Evolutionary conservation across 2,329 filamentous ascomycete species (phyloP).

Genomic region (Epichloe typhina): DNA sequence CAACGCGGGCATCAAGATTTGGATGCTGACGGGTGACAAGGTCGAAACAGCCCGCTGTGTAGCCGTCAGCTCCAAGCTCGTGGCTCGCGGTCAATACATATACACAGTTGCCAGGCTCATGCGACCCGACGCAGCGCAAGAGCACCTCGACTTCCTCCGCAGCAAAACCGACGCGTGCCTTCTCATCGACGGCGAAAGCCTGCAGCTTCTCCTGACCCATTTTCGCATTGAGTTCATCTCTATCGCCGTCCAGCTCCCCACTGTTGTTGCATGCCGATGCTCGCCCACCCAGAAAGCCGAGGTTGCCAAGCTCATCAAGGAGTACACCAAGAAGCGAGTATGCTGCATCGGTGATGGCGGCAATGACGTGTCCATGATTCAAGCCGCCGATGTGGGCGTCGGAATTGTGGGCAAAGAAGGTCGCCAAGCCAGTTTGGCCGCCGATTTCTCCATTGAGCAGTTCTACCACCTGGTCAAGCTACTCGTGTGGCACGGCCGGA

Average conservation of each 20-base stretch:
- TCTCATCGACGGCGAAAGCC: conserved; percentile 86
- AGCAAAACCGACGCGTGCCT: conserved; percentile 80
- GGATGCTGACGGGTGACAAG: conserved; percentile 99
- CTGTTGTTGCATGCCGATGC: conserved; percentile 91
- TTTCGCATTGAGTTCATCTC: conserved; percentile 79
- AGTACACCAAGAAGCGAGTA: conserved; percentile 85
- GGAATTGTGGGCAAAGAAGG: conserved; percentile 98
- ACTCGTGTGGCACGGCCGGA: conserved; percentile 96
- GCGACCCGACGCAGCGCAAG: conserved; percentile 71
- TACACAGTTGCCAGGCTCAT: conserved; percentile 82
- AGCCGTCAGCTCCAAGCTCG: conserved; percentile 86
- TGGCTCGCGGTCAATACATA: conserved; percentile 87
- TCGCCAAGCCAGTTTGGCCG: conserved; percentile 82
- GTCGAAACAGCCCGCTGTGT: conserved; percentile 96
- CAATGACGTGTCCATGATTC: conserved; percentile 98
- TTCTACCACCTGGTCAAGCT: conserved; percentile 93
- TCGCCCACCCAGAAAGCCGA: conserved; percentile 96
- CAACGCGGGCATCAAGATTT: conserved; percentile 97
- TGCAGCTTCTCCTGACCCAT: conserved; percentile 69
- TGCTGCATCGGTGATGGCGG: conserved; percentile 97
- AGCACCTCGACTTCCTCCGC: conserved; percentile 76
- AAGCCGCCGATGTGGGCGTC: conserved; percentile 93
- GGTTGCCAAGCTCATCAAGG: conserved; percentile 77
- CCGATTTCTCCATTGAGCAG: conserved; percentile 92
- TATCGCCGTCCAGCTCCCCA: conserved; percentile 73